Base-by-base conservation (phyloP, 2,329 filamentous ascomycete species). In the Hortaea werneckii region DNA sequence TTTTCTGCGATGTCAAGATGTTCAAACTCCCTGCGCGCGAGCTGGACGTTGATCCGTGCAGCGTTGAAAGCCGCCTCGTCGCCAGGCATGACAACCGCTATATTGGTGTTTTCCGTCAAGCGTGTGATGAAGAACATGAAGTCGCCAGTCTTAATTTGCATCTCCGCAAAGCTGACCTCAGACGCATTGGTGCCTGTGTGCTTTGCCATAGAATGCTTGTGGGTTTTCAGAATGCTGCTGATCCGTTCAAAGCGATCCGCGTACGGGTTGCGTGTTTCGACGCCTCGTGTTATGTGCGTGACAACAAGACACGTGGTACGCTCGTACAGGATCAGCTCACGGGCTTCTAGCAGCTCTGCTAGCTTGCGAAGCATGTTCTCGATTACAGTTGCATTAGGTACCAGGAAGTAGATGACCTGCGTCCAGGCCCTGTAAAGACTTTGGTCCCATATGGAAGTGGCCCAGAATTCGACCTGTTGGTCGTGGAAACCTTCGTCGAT, bases 351-450 rank as follows among this genome's bases (percentile, higher is more conserved):
- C 42, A 92, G 80, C 37, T 85, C 78, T 5, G 89, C 88, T 29
- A 98, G 77, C 34, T 87, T 81, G 32, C 79, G 78, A 7, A 98
- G 77, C 64, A 96, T 86, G 13, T 79, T 78, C 68, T 96, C 90
- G 54, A 98, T 95, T 39, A 86, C 79, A 12, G 81, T 74, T 1
- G 95, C 78, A 59, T 96, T 96, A 3, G 92, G 92, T n/a, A 96
- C 92, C 40, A 98, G 76, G 62, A 90, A 89, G 73, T 98, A 92
- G 50, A 98, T 95, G 58, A 98, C 95, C 63, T 86, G 87, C 0
- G 92, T 92, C 92, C 92, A 98, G 1, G 92, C 92, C 67, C 94
- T 94, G 74, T 96, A 98, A 34, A 98, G 74, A 45, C 85, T 94
- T 71, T 98, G 92, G 62, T 98, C 92, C 92, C 92, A 98, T 62